Base-by-base conservation (phyloP, 2,329 filamentous ascomycete species). In the Oidium heveae region DNA sequence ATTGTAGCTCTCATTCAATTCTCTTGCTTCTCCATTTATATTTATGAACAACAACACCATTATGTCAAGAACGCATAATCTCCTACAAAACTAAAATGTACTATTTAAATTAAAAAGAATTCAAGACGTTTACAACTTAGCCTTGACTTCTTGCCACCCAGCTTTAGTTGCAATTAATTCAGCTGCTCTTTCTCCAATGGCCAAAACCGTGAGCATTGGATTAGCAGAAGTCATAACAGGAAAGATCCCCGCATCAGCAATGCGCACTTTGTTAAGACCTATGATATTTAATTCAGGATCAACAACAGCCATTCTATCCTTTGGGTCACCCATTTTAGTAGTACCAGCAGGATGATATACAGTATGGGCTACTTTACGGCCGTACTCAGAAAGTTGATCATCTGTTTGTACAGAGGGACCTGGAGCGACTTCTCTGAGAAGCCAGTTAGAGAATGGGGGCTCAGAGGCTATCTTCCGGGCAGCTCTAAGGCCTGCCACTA, bases 291-390 rank as follows among this genome's bases (percentile, higher is more conserved):
- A 68, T 64, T 81, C 72, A 28, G 75, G 73, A 64, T 91, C 82
- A n/a, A 93, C 86, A 20, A 94, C 87, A 5, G 85, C 86, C 66
- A 80, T 69, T 52, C 75, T 69, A 65, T 93, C 84, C 54, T 71
- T 75, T 55, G 66, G 67, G 63, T 88, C 79, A 36, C 86, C 86
- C 86, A 94, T 94, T 73, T 87, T 87, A 55, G 86, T 91, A 18
- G 86, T 94, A 54, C 86, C 86, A 13, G 84, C 82, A 0, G 86
- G 86, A 68, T 94, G 86, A 69, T 94, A 94, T 33, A 94, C 86
- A 1, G 86, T 94, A 68, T 94, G 86, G 4, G 86, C 86, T 76
- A 86, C 63, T 49, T 79, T 76, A 50, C 86, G 76, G 37, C 83
- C 86, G 66, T 94, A 94, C 69, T 87, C 80, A 66, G 75, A 81